Conservation (phyloP, 169 alveolate genomes). For the Cyclospora cayetanensis region DNA sequence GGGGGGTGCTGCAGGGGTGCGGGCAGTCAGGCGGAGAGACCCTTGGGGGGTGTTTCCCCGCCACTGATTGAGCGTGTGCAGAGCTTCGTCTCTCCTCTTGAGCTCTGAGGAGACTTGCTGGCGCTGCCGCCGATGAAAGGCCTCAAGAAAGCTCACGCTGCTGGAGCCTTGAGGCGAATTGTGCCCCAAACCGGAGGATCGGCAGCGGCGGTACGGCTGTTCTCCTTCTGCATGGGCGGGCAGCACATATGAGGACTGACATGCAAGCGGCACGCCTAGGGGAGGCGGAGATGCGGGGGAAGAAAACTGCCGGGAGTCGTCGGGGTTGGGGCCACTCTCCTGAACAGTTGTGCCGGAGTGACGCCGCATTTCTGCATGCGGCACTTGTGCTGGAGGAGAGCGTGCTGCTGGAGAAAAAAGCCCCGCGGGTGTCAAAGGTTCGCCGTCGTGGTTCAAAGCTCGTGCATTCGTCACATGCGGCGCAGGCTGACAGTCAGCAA, state of each 20-base stretch:
- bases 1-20: neutral
- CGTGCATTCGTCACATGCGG: neutral
- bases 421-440: no score
- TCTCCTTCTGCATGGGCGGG: no score
- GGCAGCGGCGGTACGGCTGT: neutral
- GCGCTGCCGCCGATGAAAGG: constrained; percentile 39
- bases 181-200: neutral
- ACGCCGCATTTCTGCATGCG: no score
- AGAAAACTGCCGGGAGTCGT: no score
- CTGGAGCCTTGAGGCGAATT: neutral
- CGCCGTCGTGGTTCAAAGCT: neutral
- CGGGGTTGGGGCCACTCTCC: no score
- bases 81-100: constrained; percentile 15
- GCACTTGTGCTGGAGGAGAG: no score
- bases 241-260: no score
- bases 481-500: neutral
- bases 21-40: neutral
- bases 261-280: no score
- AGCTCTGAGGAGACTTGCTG: neutral
- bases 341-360: no score
- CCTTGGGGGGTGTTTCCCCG: constrained; percentile 46
- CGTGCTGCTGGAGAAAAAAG: no score
- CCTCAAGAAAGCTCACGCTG: constrained; percentile 17
- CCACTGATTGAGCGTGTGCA: constrained; percentile 27
- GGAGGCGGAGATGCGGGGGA: no score